Evolutionary conservation across 306 rosid species (phyloP).

Genomic region (Lotus japonicus): DNA sequence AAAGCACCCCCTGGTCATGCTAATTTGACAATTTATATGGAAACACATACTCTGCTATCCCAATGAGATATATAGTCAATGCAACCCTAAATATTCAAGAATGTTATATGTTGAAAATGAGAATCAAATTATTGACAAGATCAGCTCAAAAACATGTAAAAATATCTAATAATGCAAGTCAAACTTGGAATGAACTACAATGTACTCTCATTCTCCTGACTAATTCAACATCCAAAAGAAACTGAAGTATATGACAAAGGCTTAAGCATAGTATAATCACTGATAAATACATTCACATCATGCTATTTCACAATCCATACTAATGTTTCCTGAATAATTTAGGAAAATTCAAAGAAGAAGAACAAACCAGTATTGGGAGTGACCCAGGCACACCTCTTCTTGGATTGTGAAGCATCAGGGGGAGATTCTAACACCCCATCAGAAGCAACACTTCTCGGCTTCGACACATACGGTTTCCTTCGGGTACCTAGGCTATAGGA

Average conservation of each 20-base stretch:
- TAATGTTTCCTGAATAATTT: not conserved
- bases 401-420: constrained; percentile 40
- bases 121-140: not conserved
- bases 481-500: constrained; percentile 53
- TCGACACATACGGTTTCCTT: constrained; percentile 51
- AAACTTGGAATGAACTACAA: constrained; percentile 2
- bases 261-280: not conserved
- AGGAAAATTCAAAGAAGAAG: constrained; percentile 9
- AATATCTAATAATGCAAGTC: not conserved
- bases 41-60: not conserved
- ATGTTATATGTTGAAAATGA: not conserved
- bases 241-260: not conserved
- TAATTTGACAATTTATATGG: not conserved
- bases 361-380: constrained; percentile 77
- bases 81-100: not conserved
- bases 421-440: constrained; percentile 58
- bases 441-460: constrained; percentile 71
- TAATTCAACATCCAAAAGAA: constrained; percentile 9
- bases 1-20: not conserved
- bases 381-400: constrained; percentile 82
- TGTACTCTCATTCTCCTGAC: not conserved
- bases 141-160: constrained; percentile 5
- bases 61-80: not conserved
- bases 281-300: not conserved
- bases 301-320: not conserved